Percentiles rank a stretch among this genome's conserved stretches.
phyloP scores from a whole-genome alignment of 2,329 filamentous ascomycete species.

The Nemania bipapillata region DNA sequence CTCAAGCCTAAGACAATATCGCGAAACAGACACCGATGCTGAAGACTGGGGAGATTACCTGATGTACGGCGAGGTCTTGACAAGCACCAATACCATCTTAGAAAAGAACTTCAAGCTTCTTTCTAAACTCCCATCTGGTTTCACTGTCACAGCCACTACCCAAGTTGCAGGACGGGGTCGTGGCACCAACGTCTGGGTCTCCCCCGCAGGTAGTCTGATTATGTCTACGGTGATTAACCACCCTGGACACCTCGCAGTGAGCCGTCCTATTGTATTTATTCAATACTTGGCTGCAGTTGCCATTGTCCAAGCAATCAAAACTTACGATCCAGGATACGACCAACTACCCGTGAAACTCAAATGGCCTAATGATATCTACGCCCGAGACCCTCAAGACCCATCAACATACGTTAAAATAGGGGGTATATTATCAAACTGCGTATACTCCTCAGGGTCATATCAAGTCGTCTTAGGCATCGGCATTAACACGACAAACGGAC shows the following conservation, averaged over 20 bases:
- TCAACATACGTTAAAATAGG: slow-evolving; percentile 84
- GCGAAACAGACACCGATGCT: slow-evolving; percentile 65
- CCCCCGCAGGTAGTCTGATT: slow-evolving; percentile 84
- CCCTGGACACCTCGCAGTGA: slow-evolving; percentile 74
- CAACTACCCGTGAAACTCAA: slow-evolving; percentile 85
- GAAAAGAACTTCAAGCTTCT: slow-evolving; percentile 89
- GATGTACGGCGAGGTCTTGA: slow-evolving; percentile 90
- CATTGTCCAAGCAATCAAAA: slow-evolving; percentile 82
- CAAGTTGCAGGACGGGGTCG: slow-evolving; percentile 89
- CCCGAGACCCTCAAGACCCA: slow-evolving; percentile 69
- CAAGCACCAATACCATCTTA: slow-evolving; percentile 90
- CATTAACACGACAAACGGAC: slow-evolving; percentile 83
- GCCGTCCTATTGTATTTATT: slow-evolving; percentile 87
- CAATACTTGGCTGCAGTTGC: slow-evolving; percentile 93
- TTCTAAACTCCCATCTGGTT: slow-evolving; percentile 80
- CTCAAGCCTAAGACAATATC: slow-evolving; percentile 74
- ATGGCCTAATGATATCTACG: slow-evolving; percentile 97
- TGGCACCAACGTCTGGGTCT: slow-evolving; percentile 93
- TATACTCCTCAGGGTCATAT: slow-evolving; percentile 80
- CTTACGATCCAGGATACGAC: slow-evolving; percentile 80
- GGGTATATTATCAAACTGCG: slow-evolving; percentile 90
- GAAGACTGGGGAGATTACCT: slow-evolving; percentile 79
- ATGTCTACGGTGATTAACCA: slow-evolving; percentile 92
- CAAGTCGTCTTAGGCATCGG: slow-evolving; percentile 88
- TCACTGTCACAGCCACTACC: slow-evolving; percentile 85